These are phyloP conservation scores for Austroboletus novae-zelandiae DNA, from an alignment of 1,284 basidiomycete genomes.

Conservation along the genomic window DNA sequence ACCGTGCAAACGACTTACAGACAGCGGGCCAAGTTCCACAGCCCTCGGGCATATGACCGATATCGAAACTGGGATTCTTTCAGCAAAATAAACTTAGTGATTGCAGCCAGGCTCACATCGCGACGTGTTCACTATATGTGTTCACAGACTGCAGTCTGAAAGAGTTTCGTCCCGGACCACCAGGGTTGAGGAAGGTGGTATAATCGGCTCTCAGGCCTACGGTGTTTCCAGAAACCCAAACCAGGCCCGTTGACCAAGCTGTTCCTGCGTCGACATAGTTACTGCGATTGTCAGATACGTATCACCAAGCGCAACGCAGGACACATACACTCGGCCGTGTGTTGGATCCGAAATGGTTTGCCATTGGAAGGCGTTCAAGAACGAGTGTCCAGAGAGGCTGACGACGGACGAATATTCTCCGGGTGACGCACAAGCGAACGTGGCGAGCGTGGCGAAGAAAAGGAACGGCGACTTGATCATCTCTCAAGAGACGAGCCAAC, in stretches of 20 bases:
- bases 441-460: not conserved
- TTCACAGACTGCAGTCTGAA: slow-evolving; percentile 31
- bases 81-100: not conserved
- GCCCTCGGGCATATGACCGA: slow-evolving; percentile 34
- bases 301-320: not conserved
- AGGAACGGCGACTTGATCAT: not conserved
- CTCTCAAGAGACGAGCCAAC: not conserved
- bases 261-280: slow-evolving; percentile 48
- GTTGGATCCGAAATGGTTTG: slow-evolving; percentile 43
- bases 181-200: slow-evolving; percentile 22
- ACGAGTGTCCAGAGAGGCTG: slow-evolving; percentile 37
- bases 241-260: slow-evolving; percentile 41
- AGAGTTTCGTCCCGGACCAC: slow-evolving; percentile 29
- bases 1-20: not conserved
- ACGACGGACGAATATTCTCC: slow-evolving; percentile 35
- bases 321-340: slow-evolving; percentile 40
- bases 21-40: slow-evolving; percentile 34
- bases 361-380: slow-evolving; percentile 40
- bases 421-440: not conserved
- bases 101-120: slow-evolving; percentile 21
- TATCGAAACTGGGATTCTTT: slow-evolving; percentile 21
- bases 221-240: slow-evolving; percentile 41
- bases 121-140: slow-evolving; percentile 27
- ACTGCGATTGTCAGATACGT: slow-evolving; percentile 23
- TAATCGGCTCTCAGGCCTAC: slow-evolving; percentile 39